Percentiles rank a stretch among this genome's conserved stretches.
Conservation (phyloP, 2,329 filamentous ascomycete species). For the Aureobasidium sp. region DNA sequence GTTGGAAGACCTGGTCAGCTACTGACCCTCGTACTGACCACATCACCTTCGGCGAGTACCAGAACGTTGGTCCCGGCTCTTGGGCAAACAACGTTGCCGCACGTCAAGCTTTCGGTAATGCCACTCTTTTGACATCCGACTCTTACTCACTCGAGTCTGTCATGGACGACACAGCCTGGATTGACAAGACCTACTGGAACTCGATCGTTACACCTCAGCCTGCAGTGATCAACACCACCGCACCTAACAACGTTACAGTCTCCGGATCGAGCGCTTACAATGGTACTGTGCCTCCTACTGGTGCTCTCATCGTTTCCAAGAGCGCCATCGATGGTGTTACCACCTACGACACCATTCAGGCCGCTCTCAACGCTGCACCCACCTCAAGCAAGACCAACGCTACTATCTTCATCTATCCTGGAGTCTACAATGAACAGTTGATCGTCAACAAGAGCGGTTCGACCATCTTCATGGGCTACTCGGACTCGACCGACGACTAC, state of each 20-base stretch:
- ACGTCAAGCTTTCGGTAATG: conserved; percentile 28
- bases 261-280: conserved; percentile 23
- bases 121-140: conserved; percentile 30
- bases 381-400: conserved; percentile 28
- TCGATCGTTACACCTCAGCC: conserved; percentile 28
- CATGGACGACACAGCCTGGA: conserved; percentile 31
- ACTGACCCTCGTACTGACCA: conserved; percentile 19
- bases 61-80: conserved; percentile 21
- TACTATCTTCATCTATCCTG: conserved; percentile 35
- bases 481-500: conserved; percentile 28
- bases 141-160: conserved; percentile 25
- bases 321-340: conserved; percentile 26
- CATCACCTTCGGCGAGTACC: conserved; percentile 19
- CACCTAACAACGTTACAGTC: conserved; percentile 21
- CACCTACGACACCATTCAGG: conserved; percentile 30
- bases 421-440: conserved; percentile 32
- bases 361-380: conserved; percentile 28
- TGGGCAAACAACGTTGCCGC: conserved; percentile 30
- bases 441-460: conserved; percentile 30
- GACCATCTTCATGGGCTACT: conserved; percentile 34
- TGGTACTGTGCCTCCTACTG: conserved; percentile 26
- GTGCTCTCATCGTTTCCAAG: conserved; percentile 33
- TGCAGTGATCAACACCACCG: conserved; percentile 14
- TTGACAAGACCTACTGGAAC: conserved; percentile 32
- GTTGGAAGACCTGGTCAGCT: conserved; percentile 22